Evolutionary conservation across 306 rosid species (phyloP), one percentile per base, ranked within the genome.

Genomic region (Alnus glutinosa): DNA sequence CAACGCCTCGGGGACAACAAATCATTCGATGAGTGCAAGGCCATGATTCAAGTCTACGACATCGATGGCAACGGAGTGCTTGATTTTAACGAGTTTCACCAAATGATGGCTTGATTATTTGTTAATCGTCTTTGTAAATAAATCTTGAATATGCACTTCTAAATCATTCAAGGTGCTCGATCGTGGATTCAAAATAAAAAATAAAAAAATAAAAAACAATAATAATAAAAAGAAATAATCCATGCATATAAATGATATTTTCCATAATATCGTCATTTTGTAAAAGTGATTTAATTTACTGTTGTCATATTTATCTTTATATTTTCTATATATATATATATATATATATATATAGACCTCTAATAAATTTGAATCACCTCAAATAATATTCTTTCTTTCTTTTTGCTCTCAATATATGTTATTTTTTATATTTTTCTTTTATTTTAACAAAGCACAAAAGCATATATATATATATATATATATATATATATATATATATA

Each of bases 1-100:
- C 79, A 84, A 18, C 88, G 93, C 36, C 88, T 92, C 6, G 97
- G 97, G n/a, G 92, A 92, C 74, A 34, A 80, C 0, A 92, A 83
- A 67, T 87, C 97, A 0, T 75, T 84, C 55, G 89, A 90, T 1
- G 94, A 92, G 76, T 92, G 97, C 36, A 85, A 44, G 28, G 86
- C 86, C 15, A 92, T 92, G 97, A 90, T 92, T 68, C 79, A 46
- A 42, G 90, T 82, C 67, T 92, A 83, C 55, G 97, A 92, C 34
- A 76, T 79, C 0, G 97, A 92, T 66, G 93, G 88, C 4, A 87
- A 92, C 13, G 97, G 97, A 1, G 86, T 89, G 15, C 89, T 92
- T 73, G 95, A 92, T 83, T 92, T 78, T 81, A 74, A 85, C 5
- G 97, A 92, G 83, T 92, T 92, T 76, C 88, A 89, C 77, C 89